phyloP scores from a whole-genome alignment of 2,329 filamentous ascomycete genomes.

The Aspergillus sp. region DNA sequence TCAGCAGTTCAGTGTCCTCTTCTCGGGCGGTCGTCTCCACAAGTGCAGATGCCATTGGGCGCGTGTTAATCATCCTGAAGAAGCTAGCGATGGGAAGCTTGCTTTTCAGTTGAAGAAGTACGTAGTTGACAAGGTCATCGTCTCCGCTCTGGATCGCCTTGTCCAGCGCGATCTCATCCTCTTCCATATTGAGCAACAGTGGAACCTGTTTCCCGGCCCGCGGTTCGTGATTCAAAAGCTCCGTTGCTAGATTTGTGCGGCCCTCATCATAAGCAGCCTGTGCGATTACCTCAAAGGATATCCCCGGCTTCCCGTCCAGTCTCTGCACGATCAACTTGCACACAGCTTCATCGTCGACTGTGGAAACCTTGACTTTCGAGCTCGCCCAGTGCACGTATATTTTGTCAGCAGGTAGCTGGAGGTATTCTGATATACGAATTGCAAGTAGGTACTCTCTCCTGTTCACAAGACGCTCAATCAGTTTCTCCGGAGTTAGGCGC shows the following conservation, averaged over 20 bases:
- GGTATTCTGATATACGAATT: constrained; percentile 80
- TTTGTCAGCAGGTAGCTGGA: constrained; percentile 79
- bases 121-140: constrained; percentile 86
- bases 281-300: constrained; percentile 94
- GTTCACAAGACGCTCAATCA: constrained; percentile 83
- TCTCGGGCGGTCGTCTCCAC: constrained; percentile 81
- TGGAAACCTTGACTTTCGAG: constrained; percentile 82
- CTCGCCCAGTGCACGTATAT: constrained; percentile 98
- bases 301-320: constrained; percentile 81
- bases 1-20: constrained; percentile 79
- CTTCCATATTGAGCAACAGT: constrained; percentile 88
- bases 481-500: constrained; percentile 80
- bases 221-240: constrained; percentile 89
- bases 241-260: constrained; percentile 80
- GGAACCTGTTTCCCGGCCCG: constrained; percentile 95
- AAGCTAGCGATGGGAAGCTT: constrained; percentile 88
- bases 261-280: constrained; percentile 93
- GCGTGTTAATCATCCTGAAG: constrained; percentile 84
- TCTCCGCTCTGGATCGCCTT: constrained; percentile 96
- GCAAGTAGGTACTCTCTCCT: constrained; percentile 89
- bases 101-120: constrained; percentile 82
- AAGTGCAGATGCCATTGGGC: constrained; percentile 81
- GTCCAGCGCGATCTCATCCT: constrained; percentile 90
- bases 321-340: constrained; percentile 84
- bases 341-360: constrained; percentile 83